Percentiles rank a stretch among this genome's conserved stretches.
These are phyloP conservation scores for Penicillium paneum DNA, from an alignment of 2,329 filamentous ascomycete species.

Conservation along the genomic window DNA sequence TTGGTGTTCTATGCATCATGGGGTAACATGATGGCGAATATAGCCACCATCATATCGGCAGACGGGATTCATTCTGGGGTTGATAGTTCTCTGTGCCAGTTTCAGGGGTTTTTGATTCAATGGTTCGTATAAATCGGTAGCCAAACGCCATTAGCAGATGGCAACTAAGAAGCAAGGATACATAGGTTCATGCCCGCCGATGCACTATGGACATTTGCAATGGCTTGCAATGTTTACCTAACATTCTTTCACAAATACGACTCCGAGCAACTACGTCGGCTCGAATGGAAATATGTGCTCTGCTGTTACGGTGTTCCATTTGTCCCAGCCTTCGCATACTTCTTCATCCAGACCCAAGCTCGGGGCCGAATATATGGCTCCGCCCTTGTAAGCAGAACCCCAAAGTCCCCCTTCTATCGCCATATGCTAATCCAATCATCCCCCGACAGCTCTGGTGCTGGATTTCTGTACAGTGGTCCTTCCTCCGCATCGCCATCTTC, in stretches of 20 bases:
- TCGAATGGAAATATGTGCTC: constrained; percentile 69
- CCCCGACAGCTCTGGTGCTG: constrained; percentile 74
- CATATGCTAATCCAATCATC: not conserved
- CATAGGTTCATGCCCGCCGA: constrained; percentile 73
- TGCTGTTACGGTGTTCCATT: constrained; percentile 72
- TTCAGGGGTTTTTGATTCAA: constrained; percentile 77
- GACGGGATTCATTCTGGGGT: constrained; percentile 52
- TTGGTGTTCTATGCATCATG: constrained; percentile 80
- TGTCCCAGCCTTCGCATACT: constrained; percentile 63
- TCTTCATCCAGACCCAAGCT: constrained; percentile 58
- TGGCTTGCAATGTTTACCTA: constrained; percentile 80
- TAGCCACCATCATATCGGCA: constrained; percentile 70
- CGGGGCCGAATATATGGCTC: constrained; percentile 67
- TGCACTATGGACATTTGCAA: constrained; percentile 72
- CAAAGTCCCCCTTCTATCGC: not conserved
- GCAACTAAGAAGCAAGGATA: constrained; percentile 5
- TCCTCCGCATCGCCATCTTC: constrained; percentile 70
- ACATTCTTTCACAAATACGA: constrained; percentile 76
- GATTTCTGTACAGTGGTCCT: constrained; percentile 65
- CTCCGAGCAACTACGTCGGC: constrained; percentile 57
- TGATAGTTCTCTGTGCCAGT: constrained; percentile 63
- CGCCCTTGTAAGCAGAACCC: constrained; percentile 53
- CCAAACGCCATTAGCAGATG: not conserved
- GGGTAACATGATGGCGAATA: constrained; percentile 74
- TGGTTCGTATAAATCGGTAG: constrained; percentile 57